Evolutionary conservation across 176 grass and related monocot genomes (phyloP), one percentile per base, ranked within the genome.

Genomic region (Rhynchospora breviuscula): DNA sequence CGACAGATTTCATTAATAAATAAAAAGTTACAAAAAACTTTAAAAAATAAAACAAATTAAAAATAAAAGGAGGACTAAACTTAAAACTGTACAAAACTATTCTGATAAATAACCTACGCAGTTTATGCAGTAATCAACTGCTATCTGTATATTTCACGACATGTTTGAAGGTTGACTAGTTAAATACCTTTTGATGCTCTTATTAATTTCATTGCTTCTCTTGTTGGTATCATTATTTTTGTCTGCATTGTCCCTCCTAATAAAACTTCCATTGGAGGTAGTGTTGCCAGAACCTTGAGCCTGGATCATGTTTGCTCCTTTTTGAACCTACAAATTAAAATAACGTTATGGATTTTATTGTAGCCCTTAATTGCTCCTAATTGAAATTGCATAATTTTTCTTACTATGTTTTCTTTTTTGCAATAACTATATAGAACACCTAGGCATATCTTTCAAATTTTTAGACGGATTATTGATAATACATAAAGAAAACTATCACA

Each of bases 251-350:
- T 80, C 77, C 21, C 22, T 67, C 44, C n/a, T 53, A 13, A 77
- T 60, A 53, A 68, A 85, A 71, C 63, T 69, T 19, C 60, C 61
- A 54, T 63, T 79, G 15, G 13, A 72, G 58, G 66, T 69, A 12
- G 44, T 88, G 22, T 18, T 44, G 31, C 81, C 85, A 56, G 70
- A 63, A 48, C 85, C 58, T 86, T 90, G 92, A 73, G 82, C 82
- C 47, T 86, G 91, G n/a, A 98, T 85, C 84, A 93, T 66, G 44
- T 93, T 87, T 63, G 95, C 95, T 79, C 95, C 92, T 49, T 81
- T 87, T 67, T 93, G 92, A 83, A 91, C 86, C 95, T 98, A 82
- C 63, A 90, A 29, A 29, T 1, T 29, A 29, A 29, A 29, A 29
- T n/a, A 62, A 62, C 19, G 8, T 23, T 23, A 62, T 62, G 59